These are phyloP conservation scores for Fraxinus velutina DNA, from an alignment of 305 asterid species.

Conservation along the genomic window DNA sequence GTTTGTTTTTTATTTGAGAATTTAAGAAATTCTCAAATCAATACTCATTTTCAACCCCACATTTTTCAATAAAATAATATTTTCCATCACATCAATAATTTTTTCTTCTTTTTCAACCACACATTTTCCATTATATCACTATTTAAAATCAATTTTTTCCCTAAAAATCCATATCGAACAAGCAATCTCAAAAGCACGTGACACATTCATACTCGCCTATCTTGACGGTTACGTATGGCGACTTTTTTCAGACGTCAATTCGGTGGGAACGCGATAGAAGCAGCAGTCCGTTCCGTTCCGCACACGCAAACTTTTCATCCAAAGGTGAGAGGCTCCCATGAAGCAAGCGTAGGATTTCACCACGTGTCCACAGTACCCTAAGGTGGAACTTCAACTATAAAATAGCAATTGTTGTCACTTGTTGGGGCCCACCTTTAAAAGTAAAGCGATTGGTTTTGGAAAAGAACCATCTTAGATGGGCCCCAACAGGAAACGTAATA, in stretches of 20 bases:
- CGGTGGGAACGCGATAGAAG: background rate
- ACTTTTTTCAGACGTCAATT: background rate
- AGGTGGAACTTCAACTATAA: conserved; percentile 32
- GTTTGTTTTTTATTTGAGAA: too few species aligned
- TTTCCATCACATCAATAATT: too few species aligned
- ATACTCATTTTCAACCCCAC: too few species aligned
- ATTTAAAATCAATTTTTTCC: too few species aligned
- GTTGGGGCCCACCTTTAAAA: conserved; percentile 27
- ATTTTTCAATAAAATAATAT: too few species aligned
- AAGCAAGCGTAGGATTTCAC: background rate
- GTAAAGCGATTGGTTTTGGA: conserved; percentile 21
- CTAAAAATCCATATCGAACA: too few species aligned
- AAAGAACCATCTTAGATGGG: background rate
- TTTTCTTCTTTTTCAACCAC: too few species aligned
- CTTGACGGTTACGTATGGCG: background rate
- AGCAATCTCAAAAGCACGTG: background rate
- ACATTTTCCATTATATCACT: too few species aligned
- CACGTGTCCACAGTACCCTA: conserved; percentile 30
- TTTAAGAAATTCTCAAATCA: too few species aligned
- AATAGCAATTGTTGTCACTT: background rate
- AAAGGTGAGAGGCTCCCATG: conserved; percentile 19
- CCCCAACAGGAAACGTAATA: background rate
- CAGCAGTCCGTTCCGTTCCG: conserved; percentile 13
- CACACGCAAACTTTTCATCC: background rate
- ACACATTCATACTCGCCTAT: background rate